Percentiles rank a stretch among this genome's conserved stretches.
Evolutionary conservation across 2,329 filamentous ascomycete genomes (phyloP).

Genomic region (Neofusicoccum sp.): DNA sequence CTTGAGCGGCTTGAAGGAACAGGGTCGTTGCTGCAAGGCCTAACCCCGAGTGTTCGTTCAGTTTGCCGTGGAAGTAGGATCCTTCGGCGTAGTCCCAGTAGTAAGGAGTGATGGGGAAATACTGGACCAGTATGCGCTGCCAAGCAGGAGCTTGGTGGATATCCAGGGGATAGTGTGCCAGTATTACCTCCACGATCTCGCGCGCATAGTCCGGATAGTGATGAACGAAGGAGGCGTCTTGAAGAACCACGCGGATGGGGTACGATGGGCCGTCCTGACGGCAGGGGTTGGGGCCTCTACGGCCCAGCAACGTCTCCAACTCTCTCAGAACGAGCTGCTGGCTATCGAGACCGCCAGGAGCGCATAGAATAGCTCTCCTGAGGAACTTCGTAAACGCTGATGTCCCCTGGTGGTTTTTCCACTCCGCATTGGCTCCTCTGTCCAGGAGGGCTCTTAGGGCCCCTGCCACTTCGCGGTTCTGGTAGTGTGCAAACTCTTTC

Average conservation of each 20-base stretch:
- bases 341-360: background rate
- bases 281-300: background rate
- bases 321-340: background rate
- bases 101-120: background rate
- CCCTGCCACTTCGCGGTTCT: background rate
- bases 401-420: background rate
- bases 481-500: background rate
- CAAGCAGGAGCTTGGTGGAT: background rate
- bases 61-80: background rate
- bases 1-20: background rate
- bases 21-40: background rate
- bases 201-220: background rate
- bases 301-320: background rate
- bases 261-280: background rate
- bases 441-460: background rate
- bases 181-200: background rate
- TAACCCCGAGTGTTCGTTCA: background rate
- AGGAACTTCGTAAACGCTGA: background rate
- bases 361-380: background rate
- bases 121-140: background rate
- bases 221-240: background rate
- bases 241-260: background rate
- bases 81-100: background rate
- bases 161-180: background rate
- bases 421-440: background rate